Base-by-base conservation (phyloP, 306 rosid genomes). In the Sicyos baderoa region DNA sequence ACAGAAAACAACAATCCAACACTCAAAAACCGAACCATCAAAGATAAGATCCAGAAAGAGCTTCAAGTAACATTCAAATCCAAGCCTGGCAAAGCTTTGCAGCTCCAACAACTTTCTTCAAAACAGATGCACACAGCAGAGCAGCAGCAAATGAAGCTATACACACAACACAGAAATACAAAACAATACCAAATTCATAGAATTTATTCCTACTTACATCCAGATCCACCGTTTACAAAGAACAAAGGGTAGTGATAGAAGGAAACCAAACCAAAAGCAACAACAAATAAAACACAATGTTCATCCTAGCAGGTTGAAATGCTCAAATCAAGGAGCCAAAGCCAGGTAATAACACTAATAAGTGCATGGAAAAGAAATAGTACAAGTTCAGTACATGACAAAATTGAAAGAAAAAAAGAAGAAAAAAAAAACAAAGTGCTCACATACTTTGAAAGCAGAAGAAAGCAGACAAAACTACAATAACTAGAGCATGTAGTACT, bases 401-500 rank as follows among this genome's bases (percentile, higher is more conserved):
- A 42, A 22, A 7, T 21, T 14, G 17, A 5, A 65, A 45, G 54
- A 66, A 23, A 3, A 23, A 23, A 3, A n/a, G n/a, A n/a, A n/a
- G n/a, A n/a, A n/a, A n/a, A n/a, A n/a, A n/a, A n/a, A n/a, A n/a
- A n/a, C n/a, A n/a, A n/a, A 67, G 9, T 9, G 72, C 48, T 57
- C 72, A 67, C 14, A 8, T 25, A 60, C 16, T 23, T 23, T 21
- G 13, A 47, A 66, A 67, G 54, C 57, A 67, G 14, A 3, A 48
- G 72, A 67, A 16, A 67, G 45, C 72, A 67, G 19, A 45, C 70
- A 66, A 22, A 64, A 15, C 72, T 48, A 67, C 16, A 47, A 49
- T 6, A 49, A 67, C 42, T 7, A 49, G 72, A 4, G 22, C 57
- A 49, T 22, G 17, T 15, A 16, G 14, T 66, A 66, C 57, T 67